phyloP scores from a whole-genome alignment of 805 yeast genomes.

The Starmerella etchellsii region DNA sequence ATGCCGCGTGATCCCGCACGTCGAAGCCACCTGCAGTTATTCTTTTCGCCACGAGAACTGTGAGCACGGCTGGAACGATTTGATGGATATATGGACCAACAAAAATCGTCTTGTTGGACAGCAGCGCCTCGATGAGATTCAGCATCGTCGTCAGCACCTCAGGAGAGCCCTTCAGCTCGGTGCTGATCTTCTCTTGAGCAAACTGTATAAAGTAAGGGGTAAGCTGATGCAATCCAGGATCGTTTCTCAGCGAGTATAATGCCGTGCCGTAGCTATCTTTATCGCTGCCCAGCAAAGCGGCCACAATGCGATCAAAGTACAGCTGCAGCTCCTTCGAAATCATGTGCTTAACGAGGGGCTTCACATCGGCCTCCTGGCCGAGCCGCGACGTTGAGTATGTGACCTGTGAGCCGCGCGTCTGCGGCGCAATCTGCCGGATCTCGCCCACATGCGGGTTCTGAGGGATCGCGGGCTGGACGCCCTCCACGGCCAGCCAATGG shows the following conservation, averaged over 20 bases:
- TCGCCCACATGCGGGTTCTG: slow-evolving; percentile 80
- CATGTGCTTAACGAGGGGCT: slow-evolving; percentile 89
- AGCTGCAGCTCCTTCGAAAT: slow-evolving; percentile 86
- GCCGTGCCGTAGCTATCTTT: slow-evolving; percentile 58
- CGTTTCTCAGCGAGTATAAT: slow-evolving; percentile 67
- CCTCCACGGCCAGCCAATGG: slow-evolving; percentile 91
- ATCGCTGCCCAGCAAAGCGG: slow-evolving; percentile 43
- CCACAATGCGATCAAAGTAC: slow-evolving; percentile 80
- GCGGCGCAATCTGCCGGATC: slow-evolving; percentile 62
- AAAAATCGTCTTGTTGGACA: slow-evolving; percentile 72
- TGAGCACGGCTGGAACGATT: slow-evolving; percentile 88
- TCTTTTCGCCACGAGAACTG: slow-evolving; percentile 75
- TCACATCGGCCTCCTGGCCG: slow-evolving; percentile 47
- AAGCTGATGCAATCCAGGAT: slow-evolving; percentile 91
- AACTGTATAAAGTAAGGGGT: slow-evolving; percentile 95
- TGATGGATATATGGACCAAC: slow-evolving; percentile 94
- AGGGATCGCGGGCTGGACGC: slow-evolving; percentile 94
- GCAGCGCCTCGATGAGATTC: slow-evolving; percentile 73
- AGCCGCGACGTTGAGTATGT: slow-evolving; percentile 41
- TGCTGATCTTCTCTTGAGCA: slow-evolving; percentile 87
- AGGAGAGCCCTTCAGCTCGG: slow-evolving; percentile 51
- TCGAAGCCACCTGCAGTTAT: slow-evolving; percentile 40
- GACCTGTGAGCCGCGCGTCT: slow-evolving; percentile 70
- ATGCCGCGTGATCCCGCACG: slow-evolving; percentile 79
- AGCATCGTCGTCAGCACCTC: slow-evolving; percentile 68